These are phyloP conservation scores for Allantophomopsis lycopodina DNA, from an alignment of 2,329 filamentous ascomycete genomes.

Conservation along the genomic window DNA sequence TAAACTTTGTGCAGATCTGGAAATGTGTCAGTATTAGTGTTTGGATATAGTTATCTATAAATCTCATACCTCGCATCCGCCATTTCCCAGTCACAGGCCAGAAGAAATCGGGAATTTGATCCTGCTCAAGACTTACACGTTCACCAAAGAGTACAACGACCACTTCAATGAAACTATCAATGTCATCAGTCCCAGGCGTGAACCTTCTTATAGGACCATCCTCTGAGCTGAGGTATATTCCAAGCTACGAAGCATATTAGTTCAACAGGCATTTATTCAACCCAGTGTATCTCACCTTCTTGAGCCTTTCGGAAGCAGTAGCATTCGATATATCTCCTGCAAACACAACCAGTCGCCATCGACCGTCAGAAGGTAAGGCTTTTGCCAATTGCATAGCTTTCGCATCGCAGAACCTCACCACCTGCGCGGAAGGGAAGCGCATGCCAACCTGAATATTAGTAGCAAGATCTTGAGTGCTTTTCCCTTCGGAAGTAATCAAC, in stretches of 20 bases:
- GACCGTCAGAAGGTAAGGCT: conserved; percentile 35
- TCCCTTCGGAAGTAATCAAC: conserved; percentile 30
- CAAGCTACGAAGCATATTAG: conserved; percentile 29
- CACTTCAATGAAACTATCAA: conserved; percentile 40
- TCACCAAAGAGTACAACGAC: too few relatives aligned
- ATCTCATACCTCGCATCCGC: conserved; percentile 16
- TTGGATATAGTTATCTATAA: conserved; percentile 16
- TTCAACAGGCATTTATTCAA: conserved; percentile 24
- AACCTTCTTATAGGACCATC: conserved; percentile 11
- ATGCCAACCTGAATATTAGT: conserved; percentile 37
- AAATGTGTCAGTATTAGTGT: conserved; percentile 4
- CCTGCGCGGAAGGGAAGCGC: conserved; percentile 41
- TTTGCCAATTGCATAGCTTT: conserved; percentile 43
- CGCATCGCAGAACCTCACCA: conserved; percentile 39
- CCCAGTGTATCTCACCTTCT: too few relatives aligned
- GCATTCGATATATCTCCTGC: conserved; percentile 36
- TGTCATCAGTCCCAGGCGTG: conserved; percentile 20
- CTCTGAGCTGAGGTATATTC: conserved; percentile 6
- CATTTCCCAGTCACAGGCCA: conserved; percentile 15
- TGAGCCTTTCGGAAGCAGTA: too few relatives aligned
- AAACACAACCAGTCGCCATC: conserved; percentile 45
- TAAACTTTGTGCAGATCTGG: conserved; percentile 33
- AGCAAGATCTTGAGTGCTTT: conserved; percentile 22
- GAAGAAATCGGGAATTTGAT: conserved; percentile 43
- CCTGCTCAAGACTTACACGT: too few relatives aligned